phyloP scores from a whole-genome alignment of 2,329 filamentous ascomycete species.

The Colletotrichum destructivum region DNA sequence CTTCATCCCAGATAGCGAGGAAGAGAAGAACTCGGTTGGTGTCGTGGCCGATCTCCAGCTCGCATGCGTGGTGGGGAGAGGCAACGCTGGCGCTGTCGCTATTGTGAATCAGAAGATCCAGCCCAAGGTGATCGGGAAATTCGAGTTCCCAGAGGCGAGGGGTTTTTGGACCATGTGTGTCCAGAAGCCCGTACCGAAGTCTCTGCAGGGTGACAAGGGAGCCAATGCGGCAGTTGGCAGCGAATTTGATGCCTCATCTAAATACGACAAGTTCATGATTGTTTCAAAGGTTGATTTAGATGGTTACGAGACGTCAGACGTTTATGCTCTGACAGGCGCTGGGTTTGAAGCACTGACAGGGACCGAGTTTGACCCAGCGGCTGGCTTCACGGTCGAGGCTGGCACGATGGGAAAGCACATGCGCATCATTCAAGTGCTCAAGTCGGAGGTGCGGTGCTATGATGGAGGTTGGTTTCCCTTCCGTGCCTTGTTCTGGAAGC shows the following conservation, averaged over 20 bases:
- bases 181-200: slow-evolving; percentile 76
- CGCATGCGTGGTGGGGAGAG: slow-evolving; percentile 74
- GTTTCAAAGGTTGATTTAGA: slow-evolving; percentile 80
- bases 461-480: slow-evolving; percentile 79
- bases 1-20: slow-evolving; percentile 60
- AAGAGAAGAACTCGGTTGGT: slow-evolving; percentile 59
- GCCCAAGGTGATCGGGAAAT: slow-evolving; percentile 78
- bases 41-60: slow-evolving; percentile 73
- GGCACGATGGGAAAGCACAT: slow-evolving; percentile 85
- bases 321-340: slow-evolving; percentile 81
- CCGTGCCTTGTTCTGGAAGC: slow-evolving; percentile 15
- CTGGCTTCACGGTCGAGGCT: slow-evolving; percentile 88
- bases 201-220: slow-evolving; percentile 66
- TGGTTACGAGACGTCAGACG: slow-evolving; percentile 82
- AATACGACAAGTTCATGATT: slow-evolving; percentile 86
- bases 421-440: slow-evolving; percentile 89
- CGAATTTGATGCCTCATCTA: slow-evolving; percentile 72
- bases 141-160: slow-evolving; percentile 80
- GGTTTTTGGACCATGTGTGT: slow-evolving; percentile 87
- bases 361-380: slow-evolving; percentile 92
- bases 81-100: slow-evolving; percentile 78
- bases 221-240: slow-evolving; percentile 63
- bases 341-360: slow-evolving; percentile 83
- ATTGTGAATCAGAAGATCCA: slow-evolving; percentile 85
- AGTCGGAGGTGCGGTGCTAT: slow-evolving; percentile 90